Evolutionary conservation across 768 basidiomycete species (phyloP), one percentile per base, ranked within the genome.

Genomic region (Suillus weaverae): DNA sequence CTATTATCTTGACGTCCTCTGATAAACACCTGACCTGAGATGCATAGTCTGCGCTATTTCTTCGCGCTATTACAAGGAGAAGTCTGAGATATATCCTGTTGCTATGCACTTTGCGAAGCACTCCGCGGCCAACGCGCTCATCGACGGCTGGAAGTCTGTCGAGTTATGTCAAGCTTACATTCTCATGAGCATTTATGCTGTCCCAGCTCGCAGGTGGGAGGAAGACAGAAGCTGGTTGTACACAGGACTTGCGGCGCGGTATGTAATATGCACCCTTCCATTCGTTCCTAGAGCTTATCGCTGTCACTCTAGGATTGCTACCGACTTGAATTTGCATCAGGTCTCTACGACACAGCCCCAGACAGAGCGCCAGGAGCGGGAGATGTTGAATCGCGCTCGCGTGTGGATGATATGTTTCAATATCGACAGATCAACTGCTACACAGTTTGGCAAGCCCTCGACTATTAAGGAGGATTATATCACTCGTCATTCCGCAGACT

Each of bases 401-500:
- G 87, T 90, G 35, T 97, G 94, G 94, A 85, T 96, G 82, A 90
- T 91, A 60, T 95, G 92, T 73, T 95, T 90, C 78, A 92, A 93
- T 72, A 74, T 96, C 64, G 95, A 97, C 74, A 86, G 92, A 20
- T 95, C 93, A 33, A 89, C 90, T 3, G 89, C 92, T 2, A 94
- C 91, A 3, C 90, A 95, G 73, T 92, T 94, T 73, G 95, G 94
- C 4, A 95, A 95, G 75, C 92, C 94, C 3, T 89, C 89, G 14
- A 94, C 92, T 10, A 89, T 96, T 72, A 90, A 90, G 69, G 94
- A 95, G 70, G 92, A 95, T 72, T 89, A 84, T 62, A 86, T 90
- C 67, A 86, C 91, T 61, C 84, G 93, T 38, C 84, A 87, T 70
- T 86, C 88, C 7, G 82, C 81, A 39, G 86, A 90, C 48, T 94